Evolutionary conservation across 495 filamentous ascomycete species (phyloP).

Genomic region (Daldinia decipiens): DNA sequence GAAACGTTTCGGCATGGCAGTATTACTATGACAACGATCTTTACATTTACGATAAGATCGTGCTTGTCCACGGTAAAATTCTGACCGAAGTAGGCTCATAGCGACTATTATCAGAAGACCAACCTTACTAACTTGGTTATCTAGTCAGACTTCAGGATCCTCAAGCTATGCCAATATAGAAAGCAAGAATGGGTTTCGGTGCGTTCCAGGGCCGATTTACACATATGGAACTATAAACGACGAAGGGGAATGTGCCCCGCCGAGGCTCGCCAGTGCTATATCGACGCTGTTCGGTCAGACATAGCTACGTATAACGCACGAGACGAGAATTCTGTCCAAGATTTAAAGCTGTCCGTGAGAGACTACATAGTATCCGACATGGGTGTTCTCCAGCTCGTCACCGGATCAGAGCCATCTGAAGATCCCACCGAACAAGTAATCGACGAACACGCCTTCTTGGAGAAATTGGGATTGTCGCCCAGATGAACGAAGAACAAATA

Average conservation of each 20-base stretch:
- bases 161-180: background rate
- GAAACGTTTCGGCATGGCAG: background rate
- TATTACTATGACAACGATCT: background rate
- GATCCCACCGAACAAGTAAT: background rate
- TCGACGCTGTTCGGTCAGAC: background rate
- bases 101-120: background rate
- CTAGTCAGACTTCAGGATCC: background rate
- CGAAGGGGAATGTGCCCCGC: background rate
- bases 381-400: slow-evolving; percentile 13
- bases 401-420: background rate
- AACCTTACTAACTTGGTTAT: background rate
- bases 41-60: slow-evolving; percentile 2
- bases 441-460: background rate
- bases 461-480: background rate
- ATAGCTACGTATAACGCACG: background rate
- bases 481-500: background rate
- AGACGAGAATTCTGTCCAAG: background rate
- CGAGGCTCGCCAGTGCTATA: background rate
- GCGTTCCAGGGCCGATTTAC: background rate
- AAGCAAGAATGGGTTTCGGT: slow-evolving; percentile 4
- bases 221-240: background rate
- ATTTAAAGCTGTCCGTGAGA: background rate
- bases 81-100: background rate
- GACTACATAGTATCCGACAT: slow-evolving; percentile 8
- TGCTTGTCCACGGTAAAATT: background rate